Evolutionary conservation across 1,284 basidiomycete genomes (phyloP), one percentile per base, ranked within the genome.

Genomic region (Sporisorium graminicola): DNA sequence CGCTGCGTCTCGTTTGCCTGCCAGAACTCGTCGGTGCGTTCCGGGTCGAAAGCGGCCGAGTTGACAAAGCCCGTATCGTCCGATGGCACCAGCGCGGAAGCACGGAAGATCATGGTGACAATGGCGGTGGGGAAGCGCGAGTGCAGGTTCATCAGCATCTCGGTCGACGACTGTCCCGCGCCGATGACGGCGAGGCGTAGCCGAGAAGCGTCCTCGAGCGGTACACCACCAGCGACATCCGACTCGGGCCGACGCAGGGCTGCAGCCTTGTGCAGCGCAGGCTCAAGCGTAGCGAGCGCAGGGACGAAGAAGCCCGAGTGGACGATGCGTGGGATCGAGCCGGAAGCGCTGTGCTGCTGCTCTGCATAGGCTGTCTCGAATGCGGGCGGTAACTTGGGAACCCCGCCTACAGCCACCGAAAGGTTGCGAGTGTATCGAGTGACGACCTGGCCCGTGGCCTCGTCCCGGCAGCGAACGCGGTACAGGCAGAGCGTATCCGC

Each of bases 41-140:
- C 74, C 0, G 84, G 84, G 37, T 85, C 84, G 63, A 85, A 85
- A 3, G 84, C 84, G 27, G 75, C 80, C 29, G 79, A 74, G 62
- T 85, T 85, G 65, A 85, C 70, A 44, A 85, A 85, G 8, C 80
- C 73, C 26, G 82, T 82, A 55, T 85, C 83, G 69, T 85, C 84
- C 7, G 79, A 82, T 1, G 84, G 84, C 14, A 82, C 82, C 13
- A 85, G 64, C 0, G 83, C 82, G 0, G 80, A 78, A 1, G 83
- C 80, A 14, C 84, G 80, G 72, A 84, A 80, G 55, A 85, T 72
- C 74, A 85, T 77, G 26, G 76, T 74, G 46, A 85, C 67, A 5
- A 80, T 69, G 13, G 84, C 82, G 31, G 74, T 61, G 9, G 84
- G 83, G 74, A 80, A 85, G 42, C 74, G 78, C 43, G 61, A 46